Base-by-base conservation (phyloP, 768 basidiomycete species). In the Lyophyllum shimeji region DNA sequence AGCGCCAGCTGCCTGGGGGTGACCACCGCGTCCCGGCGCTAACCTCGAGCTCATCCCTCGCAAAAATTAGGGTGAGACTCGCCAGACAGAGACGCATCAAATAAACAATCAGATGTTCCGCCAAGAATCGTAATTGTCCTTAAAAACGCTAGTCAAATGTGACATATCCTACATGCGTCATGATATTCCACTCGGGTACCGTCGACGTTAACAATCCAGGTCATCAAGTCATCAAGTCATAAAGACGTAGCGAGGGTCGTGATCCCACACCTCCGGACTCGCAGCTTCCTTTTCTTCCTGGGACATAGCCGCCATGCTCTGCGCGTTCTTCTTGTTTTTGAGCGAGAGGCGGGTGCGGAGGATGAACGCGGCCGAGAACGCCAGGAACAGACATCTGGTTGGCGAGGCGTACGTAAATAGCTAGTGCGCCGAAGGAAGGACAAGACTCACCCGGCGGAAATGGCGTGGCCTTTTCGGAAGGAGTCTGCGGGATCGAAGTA, bases 391-490 rank as follows among this genome's bases (percentile, higher is more conserved):
- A 53, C 76, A 78, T 11, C 81, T 82, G 46, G 2, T 48, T 44
- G 20, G 15, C 33, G 42, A 24, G 33, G n/a, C n/a, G n/a, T 31
- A 43, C 40, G 25, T 40, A 55, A 29, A 29, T 4, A 18, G 24
- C 15, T 21, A 46, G 43, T 34, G 23, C 39, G 12, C 7, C 25
- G 7, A 31, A 43, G 37, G 18, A 15, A 25, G 11, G 21, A 37
- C n/a, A 33, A 31, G 5, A 60, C 68, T 59, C 57, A 82, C 81
- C 69, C 80, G 29, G 82, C 82, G n/a, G 81, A 72, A 37, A 83
- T 80, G 0, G 77, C 81, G 62, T 83, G 82, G 0, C 79, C 83
- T 60, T 81, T 81, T 17, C 81, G 75, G 65, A 70, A 84, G 5
- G 70, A 62, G 55, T 82, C 76, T 43, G 77, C 65, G 0, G 79